Conservation (phyloP, 2,329 filamentous ascomycete genomes). For the Mycosphaerelloides madeirae region DNA sequence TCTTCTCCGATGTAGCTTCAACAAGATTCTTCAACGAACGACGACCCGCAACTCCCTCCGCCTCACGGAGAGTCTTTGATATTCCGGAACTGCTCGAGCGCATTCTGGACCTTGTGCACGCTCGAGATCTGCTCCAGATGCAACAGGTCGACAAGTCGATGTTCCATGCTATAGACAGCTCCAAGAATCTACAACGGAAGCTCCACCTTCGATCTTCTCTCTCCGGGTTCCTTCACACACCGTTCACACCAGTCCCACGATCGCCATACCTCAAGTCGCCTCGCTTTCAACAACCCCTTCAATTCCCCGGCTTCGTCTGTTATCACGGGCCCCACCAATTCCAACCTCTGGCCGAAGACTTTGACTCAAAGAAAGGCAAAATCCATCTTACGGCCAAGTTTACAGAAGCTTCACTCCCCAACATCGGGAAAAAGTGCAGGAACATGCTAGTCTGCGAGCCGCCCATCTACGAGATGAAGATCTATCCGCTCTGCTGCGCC, state of each 20-base stretch:
- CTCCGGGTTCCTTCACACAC: background rate
- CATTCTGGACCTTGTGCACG: background rate
- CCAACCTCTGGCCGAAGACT: background rate
- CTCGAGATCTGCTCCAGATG: background rate
- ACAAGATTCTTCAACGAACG: background rate
- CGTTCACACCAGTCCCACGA: background rate
- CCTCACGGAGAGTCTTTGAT: background rate
- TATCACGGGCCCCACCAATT: too few relatives aligned
- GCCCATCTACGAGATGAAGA: background rate
- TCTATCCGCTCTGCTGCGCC: background rate
- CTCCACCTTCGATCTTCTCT: background rate
- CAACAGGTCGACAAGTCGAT: background rate
- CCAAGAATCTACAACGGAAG: background rate
- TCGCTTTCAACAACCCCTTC: background rate
- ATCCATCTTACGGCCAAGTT: too few relatives aligned
- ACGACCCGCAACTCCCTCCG: background rate
- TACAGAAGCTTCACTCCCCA: background rate
- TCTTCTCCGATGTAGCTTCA: background rate
- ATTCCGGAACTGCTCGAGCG: background rate
- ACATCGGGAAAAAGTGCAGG: background rate
- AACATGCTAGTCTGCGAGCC: background rate
- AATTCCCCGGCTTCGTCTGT: too few relatives aligned
- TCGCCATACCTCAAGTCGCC: background rate
- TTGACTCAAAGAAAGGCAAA: background rate
- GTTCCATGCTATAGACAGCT: background rate